A percentile compares a stretch with the other conserved stretches of the same genome.
Evolutionary conservation across 148 eudicot species (phyloP).

Genomic region (Dysphania ambrosioides): DNA sequence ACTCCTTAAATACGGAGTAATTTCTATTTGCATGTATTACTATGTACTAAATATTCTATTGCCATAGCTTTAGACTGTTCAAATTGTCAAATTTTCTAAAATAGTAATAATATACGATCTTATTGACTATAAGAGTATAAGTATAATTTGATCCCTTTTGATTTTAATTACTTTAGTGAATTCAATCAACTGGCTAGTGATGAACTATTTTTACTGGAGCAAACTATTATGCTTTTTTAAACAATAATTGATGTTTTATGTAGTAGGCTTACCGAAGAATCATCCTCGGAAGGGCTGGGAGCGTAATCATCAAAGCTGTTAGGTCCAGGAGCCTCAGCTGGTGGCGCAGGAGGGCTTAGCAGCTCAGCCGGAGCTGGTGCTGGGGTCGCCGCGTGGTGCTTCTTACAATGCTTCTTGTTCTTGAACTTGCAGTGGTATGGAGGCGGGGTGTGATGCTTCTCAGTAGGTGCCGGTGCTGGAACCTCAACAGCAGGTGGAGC

Average conservation of each 20-base stretch:
- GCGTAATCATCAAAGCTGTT: slow-evolving; percentile 29
- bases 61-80: no score
- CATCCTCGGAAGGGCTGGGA: slow-evolving; percentile 51
- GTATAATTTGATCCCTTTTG: no score
- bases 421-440: slow-evolving; percentile 34
- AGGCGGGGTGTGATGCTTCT: slow-evolving; percentile 26
- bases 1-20: no score
- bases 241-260: background rate
- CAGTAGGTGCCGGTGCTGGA: slow-evolving; percentile 35
- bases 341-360: slow-evolving; percentile 40
- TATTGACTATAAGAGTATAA: no score
- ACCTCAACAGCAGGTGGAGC: slow-evolving; percentile 29
- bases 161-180: no score
- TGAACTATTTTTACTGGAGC: no score
- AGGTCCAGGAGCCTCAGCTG: slow-evolving; percentile 45
- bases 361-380: slow-evolving; percentile 62
- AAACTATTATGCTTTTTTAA: background rate
- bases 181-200: no score
- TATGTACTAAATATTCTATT: no score
- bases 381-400: slow-evolving; percentile 45
- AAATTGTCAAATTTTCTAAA: no score
- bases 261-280: slow-evolving; percentile 33
- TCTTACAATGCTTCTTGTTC: slow-evolving; percentile 41
- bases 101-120: no score
- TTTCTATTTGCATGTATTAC: no score